phyloP scores from a whole-genome alignment of 73 alveolate genomes.

The Paramecium tetraurelia region DNA sequence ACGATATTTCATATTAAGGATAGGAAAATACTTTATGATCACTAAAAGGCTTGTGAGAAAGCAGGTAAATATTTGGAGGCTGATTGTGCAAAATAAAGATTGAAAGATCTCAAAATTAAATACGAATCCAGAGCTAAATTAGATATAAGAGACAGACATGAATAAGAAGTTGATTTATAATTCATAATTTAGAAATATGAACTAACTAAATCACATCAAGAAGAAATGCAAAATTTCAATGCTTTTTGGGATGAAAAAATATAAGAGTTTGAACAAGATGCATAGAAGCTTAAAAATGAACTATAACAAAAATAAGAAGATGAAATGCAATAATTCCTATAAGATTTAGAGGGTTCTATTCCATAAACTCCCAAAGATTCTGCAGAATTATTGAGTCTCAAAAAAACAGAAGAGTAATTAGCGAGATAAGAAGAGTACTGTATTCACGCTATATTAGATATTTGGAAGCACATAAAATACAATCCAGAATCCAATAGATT shows the following conservation, averaged over 20 bases:
- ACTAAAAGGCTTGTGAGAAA: conserved; percentile 53
- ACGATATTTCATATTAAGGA: neutral
- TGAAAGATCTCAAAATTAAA: conserved; percentile 39
- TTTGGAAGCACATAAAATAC: conserved; percentile 57
- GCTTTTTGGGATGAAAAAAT: conserved; percentile 58
- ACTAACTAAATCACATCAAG: conserved; percentile 28
- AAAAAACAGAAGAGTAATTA: conserved; percentile 52
- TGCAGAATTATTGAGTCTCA: conserved; percentile 59
- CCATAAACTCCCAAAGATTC: conserved; percentile 53
- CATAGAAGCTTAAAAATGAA: conserved; percentile 33
- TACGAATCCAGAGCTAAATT: conserved; percentile 43
- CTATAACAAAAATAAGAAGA: conserved; percentile 38
- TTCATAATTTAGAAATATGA: conserved; percentile 47
- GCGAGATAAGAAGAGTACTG: conserved; percentile 55
- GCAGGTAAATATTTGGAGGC: conserved; percentile 63
- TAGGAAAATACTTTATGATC: conserved; percentile 59
- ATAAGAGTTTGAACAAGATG: conserved; percentile 47
- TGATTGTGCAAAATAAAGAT: conserved; percentile 55
- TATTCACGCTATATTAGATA: neutral
- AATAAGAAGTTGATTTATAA: conserved; percentile 28
- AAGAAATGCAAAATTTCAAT: conserved; percentile 48
- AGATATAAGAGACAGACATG: conserved; percentile 49
- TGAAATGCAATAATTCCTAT: conserved; percentile 25
- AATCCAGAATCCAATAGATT: conserved; percentile 32
- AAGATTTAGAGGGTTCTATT: conserved; percentile 55